Evolutionary conservation across 129 eudicot genomes (phyloP).

Genomic region (Pseudognaphalium luteoalbum): DNA sequence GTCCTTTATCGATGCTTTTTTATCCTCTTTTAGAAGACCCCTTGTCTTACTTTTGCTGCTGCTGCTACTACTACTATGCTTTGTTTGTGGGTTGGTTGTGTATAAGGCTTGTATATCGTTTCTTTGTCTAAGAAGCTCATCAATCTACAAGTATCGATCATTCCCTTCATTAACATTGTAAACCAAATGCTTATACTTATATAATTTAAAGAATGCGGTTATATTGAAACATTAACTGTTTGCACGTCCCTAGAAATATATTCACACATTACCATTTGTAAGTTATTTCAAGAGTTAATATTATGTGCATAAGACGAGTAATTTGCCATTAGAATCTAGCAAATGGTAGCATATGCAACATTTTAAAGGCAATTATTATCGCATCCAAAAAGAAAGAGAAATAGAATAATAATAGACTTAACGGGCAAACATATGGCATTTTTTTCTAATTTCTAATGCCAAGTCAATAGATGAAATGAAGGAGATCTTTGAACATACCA

Average conservation of each 20-base stretch:
- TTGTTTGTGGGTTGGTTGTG: constrained; percentile 57
- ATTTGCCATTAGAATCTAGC: not conserved
- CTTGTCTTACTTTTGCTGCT: constrained; percentile 17
- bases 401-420: not conserved
- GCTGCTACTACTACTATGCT: constrained; percentile 47
- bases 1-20: constrained; percentile 42
- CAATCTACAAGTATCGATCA: constrained; percentile 55
- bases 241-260: not conserved
- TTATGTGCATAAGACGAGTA: not conserved
- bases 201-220: not conserved
- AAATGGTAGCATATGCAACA: constrained; percentile 7
- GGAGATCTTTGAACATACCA: constrained; percentile 44
- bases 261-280: not conserved
- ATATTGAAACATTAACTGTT: constrained; percentile 1
- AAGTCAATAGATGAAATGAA: not conserved
- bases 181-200: no score
- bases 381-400: not conserved
- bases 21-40: constrained; percentile 57
- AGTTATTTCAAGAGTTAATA: not conserved
- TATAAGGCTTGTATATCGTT: constrained; percentile 81
- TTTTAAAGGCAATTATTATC: not conserved
- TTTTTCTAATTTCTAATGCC: not conserved
- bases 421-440: not conserved
- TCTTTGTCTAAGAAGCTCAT: constrained; percentile 83
- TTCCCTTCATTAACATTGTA: not conserved